Conservation (phyloP, 176 grass and related monocot genomes). For the Hsuehochloa calcarea region DNA sequence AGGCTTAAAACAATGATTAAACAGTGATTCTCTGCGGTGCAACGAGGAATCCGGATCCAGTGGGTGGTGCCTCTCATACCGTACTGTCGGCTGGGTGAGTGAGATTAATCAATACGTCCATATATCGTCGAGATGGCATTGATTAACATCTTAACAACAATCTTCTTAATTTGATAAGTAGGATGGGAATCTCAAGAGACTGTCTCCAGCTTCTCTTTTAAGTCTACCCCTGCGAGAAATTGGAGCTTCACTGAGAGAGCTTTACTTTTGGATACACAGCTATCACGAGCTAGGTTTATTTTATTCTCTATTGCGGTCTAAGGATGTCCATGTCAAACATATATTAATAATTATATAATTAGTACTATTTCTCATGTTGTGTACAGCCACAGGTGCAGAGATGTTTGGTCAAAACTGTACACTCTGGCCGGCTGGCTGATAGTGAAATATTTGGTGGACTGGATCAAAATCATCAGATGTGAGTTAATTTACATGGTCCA, state of each 20-base stretch:
- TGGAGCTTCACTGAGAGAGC: too few species aligned
- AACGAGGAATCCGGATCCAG: too few species aligned
- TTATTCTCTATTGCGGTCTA: background rate
- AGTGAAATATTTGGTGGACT: slow-evolving; percentile 16
- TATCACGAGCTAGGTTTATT: background rate
- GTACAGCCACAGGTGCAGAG: background rate
- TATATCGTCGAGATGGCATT: background rate
- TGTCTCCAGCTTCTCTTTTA: too few species aligned
- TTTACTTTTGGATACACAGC: too few species aligned
- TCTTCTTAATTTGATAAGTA: background rate
- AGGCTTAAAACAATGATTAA: too few species aligned
- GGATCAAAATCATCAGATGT: background rate
- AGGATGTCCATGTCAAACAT: background rate
- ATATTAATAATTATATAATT: background rate
- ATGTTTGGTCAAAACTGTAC: slow-evolving; percentile 18
- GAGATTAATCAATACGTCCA: background rate
- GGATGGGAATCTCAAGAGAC: background rate
- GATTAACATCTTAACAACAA: background rate
- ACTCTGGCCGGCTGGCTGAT: background rate
- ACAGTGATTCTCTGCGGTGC: too few species aligned
- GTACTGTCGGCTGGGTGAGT: background rate
- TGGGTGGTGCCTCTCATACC: slow-evolving; percentile 25
- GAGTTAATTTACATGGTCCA: background rate
- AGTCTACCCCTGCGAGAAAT: too few species aligned
- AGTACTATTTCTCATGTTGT: background rate